Base-by-base conservation (phyloP, 345 rosid genomes). In the Erodium maritimum region DNA sequence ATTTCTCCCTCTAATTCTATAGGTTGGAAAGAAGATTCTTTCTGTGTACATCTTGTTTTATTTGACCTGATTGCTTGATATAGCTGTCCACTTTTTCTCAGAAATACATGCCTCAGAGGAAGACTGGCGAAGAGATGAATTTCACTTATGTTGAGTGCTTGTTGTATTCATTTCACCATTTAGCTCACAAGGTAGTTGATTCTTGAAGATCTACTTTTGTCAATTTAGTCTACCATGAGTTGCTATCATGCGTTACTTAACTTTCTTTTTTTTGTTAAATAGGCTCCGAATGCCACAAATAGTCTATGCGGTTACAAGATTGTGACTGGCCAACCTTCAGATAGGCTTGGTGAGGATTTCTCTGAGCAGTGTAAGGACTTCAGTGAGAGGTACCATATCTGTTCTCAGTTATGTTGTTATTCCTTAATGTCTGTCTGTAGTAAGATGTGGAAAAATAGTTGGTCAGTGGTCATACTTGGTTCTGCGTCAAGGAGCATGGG, bases 281-380 rank as follows among this genome's bases (percentile, higher is more conserved):
- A 80, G 99, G 99, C 90, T 68, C 99, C 99, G 13, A 94, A 94
- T 81, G 96, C 99, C 25, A 80, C 96, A 61, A 94, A 94, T 69
- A 77, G 95, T 73, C 73, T 90, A 50, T 94, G 99, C 56, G 99
- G 97, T 59, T 90, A 94, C 77, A 87, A 88, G 72, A 86, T 91
- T 68, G 98, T 91, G 70, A 88, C 96, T 17, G 96, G 96, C 33
- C 95, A 91, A 71, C 98, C 98, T 61, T 91, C 98, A 57, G 96
- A 91, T 65, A 80, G 95, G 78, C 85, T 91, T 34, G 98, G 97
- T 57, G 96, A 91, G 79, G 93, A 88, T 72, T 93, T 93, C 81
- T 85, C 91, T 17, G 99, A 87, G 75, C 61, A 68, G 25, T 75
- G 74, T 73, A 89, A 85, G 71, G 96, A 93, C 67, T 93, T 93